phyloP scores from a whole-genome alignment of 306 rosid genomes.

The Sphenostylis stenocarpa region DNA sequence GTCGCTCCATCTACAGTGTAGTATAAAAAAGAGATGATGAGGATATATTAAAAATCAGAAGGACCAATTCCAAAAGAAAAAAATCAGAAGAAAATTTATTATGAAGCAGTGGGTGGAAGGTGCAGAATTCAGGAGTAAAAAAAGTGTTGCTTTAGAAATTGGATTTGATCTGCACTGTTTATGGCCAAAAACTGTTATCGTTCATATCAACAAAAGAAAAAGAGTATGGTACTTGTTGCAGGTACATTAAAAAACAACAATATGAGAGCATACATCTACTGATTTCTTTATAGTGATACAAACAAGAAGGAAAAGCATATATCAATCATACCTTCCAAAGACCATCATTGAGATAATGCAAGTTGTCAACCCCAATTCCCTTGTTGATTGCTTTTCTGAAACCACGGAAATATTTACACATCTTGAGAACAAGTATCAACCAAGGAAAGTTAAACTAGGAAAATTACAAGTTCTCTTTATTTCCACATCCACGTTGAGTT shows the following conservation, averaged over 20 bases:
- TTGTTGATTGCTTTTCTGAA: slow-evolving; percentile 86
- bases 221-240: neutral
- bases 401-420: slow-evolving; percentile 29
- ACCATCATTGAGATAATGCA: slow-evolving; percentile 98
- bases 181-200: neutral
- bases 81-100: neutral
- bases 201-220: slow-evolving; percentile 4
- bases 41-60: neutral
- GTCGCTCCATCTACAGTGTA: slow-evolving; percentile 66
- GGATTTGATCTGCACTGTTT: neutral
- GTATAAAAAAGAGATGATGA: neutral
- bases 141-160: neutral
- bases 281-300: neutral
- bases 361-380: slow-evolving; percentile 96
- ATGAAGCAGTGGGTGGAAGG: slow-evolving; percentile 7
- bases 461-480: neutral
- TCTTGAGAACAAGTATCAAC: slow-evolving; percentile 21
- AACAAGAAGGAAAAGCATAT: slow-evolving; percentile 13
- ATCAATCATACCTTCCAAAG: slow-evolving; percentile 87
- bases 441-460: slow-evolving; percentile 7
- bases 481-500: neutral
- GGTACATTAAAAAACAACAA: neutral
- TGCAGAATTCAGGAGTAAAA: slow-evolving; percentile 3
- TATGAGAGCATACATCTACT: neutral
- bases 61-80: neutral